Conservation (phyloP, 495 filamentous ascomycete species). For the Podospora bellae-mahoneyi region DNA sequence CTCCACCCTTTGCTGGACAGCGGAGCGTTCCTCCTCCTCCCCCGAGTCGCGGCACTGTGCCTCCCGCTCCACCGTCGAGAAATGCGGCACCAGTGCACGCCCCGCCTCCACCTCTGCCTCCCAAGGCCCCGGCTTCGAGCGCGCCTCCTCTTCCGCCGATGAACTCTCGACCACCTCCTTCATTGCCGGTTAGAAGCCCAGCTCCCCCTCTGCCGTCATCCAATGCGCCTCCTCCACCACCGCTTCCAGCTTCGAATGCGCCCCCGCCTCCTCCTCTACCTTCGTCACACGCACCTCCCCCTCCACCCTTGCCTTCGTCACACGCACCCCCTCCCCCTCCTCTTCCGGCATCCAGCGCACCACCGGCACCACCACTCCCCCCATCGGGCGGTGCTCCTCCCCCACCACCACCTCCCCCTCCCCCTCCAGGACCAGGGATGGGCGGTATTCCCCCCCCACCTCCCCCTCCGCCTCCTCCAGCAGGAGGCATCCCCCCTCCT, state of each 20-base stretch:
- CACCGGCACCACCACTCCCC: slow-evolving; percentile 41
- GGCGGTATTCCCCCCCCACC: slow-evolving; percentile 44
- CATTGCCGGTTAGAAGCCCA: slow-evolving; percentile 36
- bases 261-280: slow-evolving; percentile 38
- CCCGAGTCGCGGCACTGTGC: slow-evolving; percentile 62
- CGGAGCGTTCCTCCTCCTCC: slow-evolving; percentile 70
- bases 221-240: slow-evolving; percentile 47
- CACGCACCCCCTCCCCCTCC: slow-evolving; percentile 36
- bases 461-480: slow-evolving; percentile 53
- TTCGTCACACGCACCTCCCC: slow-evolving; percentile 23
- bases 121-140: slow-evolving; percentile 59
- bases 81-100: slow-evolving; percentile 40
- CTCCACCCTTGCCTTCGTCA: slow-evolving; percentile 38
- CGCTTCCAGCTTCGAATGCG: slow-evolving; percentile 38
- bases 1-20: slow-evolving; percentile 75
- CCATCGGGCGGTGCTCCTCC: slow-evolving; percentile 31
- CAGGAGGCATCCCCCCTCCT: slow-evolving; percentile 46
- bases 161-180: slow-evolving; percentile 41
- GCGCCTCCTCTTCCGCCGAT: slow-evolving; percentile 60
- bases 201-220: slow-evolving; percentile 46
- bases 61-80: slow-evolving; percentile 63
- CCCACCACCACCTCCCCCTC: slow-evolving; percentile 43
- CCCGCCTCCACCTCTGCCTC: slow-evolving; percentile 63
- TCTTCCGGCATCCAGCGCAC: slow-evolving; percentile 29
- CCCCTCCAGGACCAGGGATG: slow-evolving; percentile 30